Conservation (phyloP, 2,329 filamentous ascomycete genomes). For the Chrysoporthe deuterocubensis region DNA sequence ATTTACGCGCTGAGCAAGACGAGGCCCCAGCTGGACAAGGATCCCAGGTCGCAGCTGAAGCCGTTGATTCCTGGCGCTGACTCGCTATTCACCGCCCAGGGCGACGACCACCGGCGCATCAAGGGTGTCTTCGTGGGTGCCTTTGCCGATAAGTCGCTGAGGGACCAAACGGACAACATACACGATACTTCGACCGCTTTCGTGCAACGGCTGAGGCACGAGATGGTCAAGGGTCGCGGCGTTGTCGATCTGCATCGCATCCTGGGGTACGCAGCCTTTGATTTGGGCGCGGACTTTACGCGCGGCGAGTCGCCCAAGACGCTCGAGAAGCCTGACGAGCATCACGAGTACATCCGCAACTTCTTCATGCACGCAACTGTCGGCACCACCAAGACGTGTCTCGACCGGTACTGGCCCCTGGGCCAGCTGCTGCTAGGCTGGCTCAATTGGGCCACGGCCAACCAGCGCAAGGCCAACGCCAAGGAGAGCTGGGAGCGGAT, state of each 20-base stretch:
- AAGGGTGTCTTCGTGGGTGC: neutral
- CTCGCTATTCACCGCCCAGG: conserved; percentile 10
- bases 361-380: conserved; percentile 11
- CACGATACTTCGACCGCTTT: no score
- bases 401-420: conserved; percentile 19
- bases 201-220: no score
- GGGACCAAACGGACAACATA: no score
- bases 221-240: no score
- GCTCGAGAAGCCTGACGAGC: conserved; percentile 19
- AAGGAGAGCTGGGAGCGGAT: conserved; percentile 14
- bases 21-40: no score
- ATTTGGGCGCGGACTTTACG: conserved; percentile 24
- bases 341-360: conserved; percentile 9
- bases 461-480: conserved; percentile 22
- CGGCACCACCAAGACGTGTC: conserved; percentile 13
- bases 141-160: no score
- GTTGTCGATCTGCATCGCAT: no score
- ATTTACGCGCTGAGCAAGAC: no score
- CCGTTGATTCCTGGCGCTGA: neutral
- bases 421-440: conserved; percentile 22
- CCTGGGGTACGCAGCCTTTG: conserved; percentile 33
- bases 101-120: conserved; percentile 9
- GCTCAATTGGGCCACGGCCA: conserved; percentile 17
- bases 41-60: no score
- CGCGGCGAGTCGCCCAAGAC: conserved; percentile 21